Base-by-base conservation (phyloP, 1,284 basidiomycete genomes). In the Ganoderma resinaceum region DNA sequence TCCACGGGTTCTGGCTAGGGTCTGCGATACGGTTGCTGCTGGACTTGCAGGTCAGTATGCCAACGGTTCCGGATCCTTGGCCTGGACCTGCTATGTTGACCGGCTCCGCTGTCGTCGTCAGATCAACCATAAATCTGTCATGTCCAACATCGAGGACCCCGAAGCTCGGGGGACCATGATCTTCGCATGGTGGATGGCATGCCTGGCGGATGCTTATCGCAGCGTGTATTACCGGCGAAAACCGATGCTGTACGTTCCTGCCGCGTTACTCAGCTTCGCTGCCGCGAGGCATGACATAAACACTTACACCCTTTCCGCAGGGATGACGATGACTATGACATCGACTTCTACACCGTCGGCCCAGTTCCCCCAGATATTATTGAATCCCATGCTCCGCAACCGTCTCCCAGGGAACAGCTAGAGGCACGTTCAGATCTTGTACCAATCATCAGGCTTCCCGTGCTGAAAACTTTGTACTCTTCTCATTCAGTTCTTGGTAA, bases 121-220 rank as follows among this genome's bases (percentile, higher is more conserved):
- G 92, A 92, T 94, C 77, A 94, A 94, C 78, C 91, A 93, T 76
- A 93, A 92, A 78, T 88, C 90, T 4, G 90, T 90, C 57, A 88
- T 92, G 81, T 84, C 86, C 5, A 87, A 83, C 68, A 91, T 92
- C 70, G 83, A 86, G 71, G 91, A 93, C 76, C 83, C 87, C 35
- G 92, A 94, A 74, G 87, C 84, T 60, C 87, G 90, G 65, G 91
- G 91, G 29, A 93, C 90, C 2, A 92, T 94, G 89, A 90, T 93
- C 57, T 95, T 94, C 77, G 90, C 94, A 1, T 97, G 95, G 94
- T 91, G 89, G 88, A 83, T 88, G 79, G 86, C 88, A 20, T 88
- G 86, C 75, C 75, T 90, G 38, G 81, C 83, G 3, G 91, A 92
- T 69, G 86, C 88, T 0, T 88, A 86, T 73, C 82, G 85, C 43